Percentiles rank a stretch among this genome's conserved stretches.
phyloP scores from a whole-genome alignment of 768 basidiomycete species.

The Neoboletus brunneissimus region DNA sequence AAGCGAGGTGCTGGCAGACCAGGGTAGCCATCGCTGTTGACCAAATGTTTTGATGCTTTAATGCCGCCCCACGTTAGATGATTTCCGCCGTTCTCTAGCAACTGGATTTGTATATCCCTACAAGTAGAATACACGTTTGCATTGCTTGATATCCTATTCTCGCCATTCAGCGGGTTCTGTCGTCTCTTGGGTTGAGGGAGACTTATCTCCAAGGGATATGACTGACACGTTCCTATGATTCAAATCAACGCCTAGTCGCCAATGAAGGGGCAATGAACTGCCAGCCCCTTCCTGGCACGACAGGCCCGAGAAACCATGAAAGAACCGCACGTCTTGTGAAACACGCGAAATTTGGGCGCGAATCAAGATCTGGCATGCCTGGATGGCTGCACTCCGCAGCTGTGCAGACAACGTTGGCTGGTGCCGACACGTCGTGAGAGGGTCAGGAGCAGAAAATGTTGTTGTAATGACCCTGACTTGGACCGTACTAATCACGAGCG shows the following conservation, averaged over 20 bases:
- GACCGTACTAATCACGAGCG: not conserved
- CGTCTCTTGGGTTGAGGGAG: not conserved
- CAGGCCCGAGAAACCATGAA: not conserved
- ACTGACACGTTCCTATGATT: not conserved
- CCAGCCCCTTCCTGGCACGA: not conserved
- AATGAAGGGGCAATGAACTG: not conserved
- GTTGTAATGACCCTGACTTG: not conserved
- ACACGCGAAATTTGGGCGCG: not conserved
- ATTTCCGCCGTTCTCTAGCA: not conserved
- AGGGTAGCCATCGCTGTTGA: slow-evolving; percentile 7
- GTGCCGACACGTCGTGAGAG: not conserved
- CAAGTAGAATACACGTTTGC: not conserved
- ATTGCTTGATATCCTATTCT: not conserved
- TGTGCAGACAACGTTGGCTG: not conserved
- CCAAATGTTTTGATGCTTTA: not conserved
- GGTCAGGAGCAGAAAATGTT: not conserved
- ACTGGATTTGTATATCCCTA: not conserved
- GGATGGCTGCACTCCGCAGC: not conserved
- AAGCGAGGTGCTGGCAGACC: slow-evolving; percentile 31
- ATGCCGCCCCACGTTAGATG: not conserved
- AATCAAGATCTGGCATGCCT: not conserved
- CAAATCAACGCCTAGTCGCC: not conserved
- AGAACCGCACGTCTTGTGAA: not conserved
- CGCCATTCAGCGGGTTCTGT: not conserved
- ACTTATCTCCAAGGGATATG: not conserved